Percentiles rank a stretch among this genome's conserved stretches.
Conservation (phyloP, 140 eudicot genomes). For the Bidens hawaiensis region DNA sequence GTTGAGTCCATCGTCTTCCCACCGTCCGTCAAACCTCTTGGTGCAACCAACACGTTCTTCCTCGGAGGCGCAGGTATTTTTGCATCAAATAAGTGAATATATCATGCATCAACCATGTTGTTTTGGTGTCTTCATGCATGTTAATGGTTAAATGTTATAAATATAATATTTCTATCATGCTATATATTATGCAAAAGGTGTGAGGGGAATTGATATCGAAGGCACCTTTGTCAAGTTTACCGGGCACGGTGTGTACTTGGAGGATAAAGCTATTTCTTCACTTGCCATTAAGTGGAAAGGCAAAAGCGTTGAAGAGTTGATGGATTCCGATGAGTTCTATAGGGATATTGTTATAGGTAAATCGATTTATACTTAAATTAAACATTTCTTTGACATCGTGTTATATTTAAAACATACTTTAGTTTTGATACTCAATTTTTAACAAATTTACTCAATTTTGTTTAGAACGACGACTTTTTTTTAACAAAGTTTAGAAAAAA, state of each 20-base stretch:
- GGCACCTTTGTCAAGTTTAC: conserved; percentile 76
- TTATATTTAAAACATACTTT: too few species aligned
- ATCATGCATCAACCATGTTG: neutral
- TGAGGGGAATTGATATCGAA: conserved; percentile 67
- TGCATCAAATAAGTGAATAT: neutral
- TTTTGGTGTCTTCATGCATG: neutral
- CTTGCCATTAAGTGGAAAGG: conserved; percentile 88
- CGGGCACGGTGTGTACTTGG: conserved; percentile 76
- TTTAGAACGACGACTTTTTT: too few species aligned
- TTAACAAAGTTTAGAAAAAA: too few species aligned
- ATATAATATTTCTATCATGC: conserved; percentile 19
- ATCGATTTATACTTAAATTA: too few species aligned
- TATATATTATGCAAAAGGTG: too few species aligned
- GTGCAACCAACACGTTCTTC: conserved; percentile 45
- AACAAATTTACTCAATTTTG: too few species aligned
- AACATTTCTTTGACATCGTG: too few species aligned
- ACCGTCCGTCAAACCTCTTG: conserved; percentile 62
- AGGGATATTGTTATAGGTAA: conserved; percentile 71
- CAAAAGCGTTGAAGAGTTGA: conserved; percentile 58
- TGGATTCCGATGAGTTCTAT: conserved; percentile 58
- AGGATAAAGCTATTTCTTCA: conserved; percentile 50
- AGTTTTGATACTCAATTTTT: too few species aligned
- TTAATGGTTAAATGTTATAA: neutral
- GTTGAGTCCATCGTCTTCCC: conserved; percentile 55
- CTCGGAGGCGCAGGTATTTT: conserved; percentile 85